These are phyloP conservation scores for Nothopassalora personata DNA, from an alignment of 2,329 filamentous ascomycete species.

Conservation along the genomic window DNA sequence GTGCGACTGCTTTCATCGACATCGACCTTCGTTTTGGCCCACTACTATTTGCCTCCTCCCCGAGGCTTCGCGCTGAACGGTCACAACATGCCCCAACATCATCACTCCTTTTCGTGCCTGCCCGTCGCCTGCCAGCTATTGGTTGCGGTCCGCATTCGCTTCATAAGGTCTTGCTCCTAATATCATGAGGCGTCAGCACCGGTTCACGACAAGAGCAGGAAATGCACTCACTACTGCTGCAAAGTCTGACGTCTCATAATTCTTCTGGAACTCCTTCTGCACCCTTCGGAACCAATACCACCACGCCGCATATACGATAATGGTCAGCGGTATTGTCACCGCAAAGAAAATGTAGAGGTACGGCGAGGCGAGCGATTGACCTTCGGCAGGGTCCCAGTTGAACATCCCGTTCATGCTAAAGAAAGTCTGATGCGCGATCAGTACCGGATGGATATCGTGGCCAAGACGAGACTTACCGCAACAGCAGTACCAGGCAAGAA, in stretches of 20 bases:
- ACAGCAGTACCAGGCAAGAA: slow-evolving; percentile 41
- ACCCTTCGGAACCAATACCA: slow-evolving; percentile 27
- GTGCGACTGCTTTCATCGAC: neutral
- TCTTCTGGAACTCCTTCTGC: slow-evolving; percentile 25
- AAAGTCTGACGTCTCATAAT: slow-evolving; percentile 25
- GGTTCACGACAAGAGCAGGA: neutral
- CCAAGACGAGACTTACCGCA: slow-evolving; percentile 18
- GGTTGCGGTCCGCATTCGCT: slow-evolving; percentile 28
- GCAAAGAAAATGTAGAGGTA: slow-evolving; percentile 32
- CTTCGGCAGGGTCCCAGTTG: slow-evolving; percentile 20
- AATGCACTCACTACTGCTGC: slow-evolving; percentile 16
- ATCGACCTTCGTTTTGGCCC: neutral
- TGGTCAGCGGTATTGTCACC: slow-evolving; percentile 30
- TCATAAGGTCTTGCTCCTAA: slow-evolving; percentile 28
- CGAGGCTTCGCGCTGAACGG: neutral
- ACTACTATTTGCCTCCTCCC: neutral
- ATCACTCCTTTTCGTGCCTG: neutral
- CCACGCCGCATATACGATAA: slow-evolving; percentile 28
- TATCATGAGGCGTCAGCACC: neutral
- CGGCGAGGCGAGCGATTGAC: slow-evolving; percentile 26
- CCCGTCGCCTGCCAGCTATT: slow-evolving; percentile 17
- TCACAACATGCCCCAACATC: neutral
- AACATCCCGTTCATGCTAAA: slow-evolving; percentile 33
- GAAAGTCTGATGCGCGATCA: slow-evolving; percentile 24
- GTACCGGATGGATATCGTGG: neutral